Percentiles rank a stretch among this genome's conserved stretches.
These are phyloP conservation scores for Cladosporium sphaerospermum DNA, from an alignment of 2,329 filamentous ascomycete genomes.

Conservation along the genomic window DNA sequence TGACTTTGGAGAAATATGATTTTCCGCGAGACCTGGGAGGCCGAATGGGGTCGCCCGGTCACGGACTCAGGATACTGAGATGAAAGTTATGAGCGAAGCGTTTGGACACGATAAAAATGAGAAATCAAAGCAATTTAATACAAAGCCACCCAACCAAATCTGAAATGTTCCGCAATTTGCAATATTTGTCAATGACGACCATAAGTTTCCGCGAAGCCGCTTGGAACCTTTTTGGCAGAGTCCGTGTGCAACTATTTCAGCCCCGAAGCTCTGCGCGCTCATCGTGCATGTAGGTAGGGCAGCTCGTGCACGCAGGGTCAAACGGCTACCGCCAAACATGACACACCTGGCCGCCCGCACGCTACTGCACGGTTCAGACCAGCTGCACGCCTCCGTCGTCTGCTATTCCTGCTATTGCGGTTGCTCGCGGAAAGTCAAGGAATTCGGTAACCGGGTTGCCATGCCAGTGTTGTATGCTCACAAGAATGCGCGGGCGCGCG, in stretches of 20 bases:
- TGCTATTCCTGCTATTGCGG: background rate
- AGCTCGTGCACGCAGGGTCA: conserved; percentile 6
- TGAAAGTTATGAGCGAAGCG: conserved; percentile 11
- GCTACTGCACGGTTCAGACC: background rate
- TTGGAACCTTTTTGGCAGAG: background rate
- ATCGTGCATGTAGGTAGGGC: background rate
- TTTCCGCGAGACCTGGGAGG: conserved; percentile 21
- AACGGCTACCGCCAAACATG: background rate
- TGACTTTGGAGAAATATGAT: conserved; percentile 24
- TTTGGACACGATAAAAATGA: conserved; percentile 6
- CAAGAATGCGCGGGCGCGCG: conserved; percentile 1
- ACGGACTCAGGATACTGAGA: conserved; percentile 2
- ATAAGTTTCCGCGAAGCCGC: background rate
- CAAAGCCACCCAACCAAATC: background rate
- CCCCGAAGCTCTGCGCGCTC: background rate
- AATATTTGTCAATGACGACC: background rate
- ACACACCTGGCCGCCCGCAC: too few species aligned
- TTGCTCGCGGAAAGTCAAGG: background rate
- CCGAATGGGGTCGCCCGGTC: conserved; percentile 18
- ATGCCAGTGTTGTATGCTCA: background rate
- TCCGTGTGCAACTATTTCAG: too few species aligned
- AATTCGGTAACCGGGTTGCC: background rate
- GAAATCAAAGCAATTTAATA: conserved; percentile 2
- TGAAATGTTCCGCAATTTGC: background rate
- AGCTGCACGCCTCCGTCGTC: background rate